These are phyloP conservation scores for Neolentinus lepideus DNA, from an alignment of 1,284 basidiomycete genomes.

Conservation along the genomic window DNA sequence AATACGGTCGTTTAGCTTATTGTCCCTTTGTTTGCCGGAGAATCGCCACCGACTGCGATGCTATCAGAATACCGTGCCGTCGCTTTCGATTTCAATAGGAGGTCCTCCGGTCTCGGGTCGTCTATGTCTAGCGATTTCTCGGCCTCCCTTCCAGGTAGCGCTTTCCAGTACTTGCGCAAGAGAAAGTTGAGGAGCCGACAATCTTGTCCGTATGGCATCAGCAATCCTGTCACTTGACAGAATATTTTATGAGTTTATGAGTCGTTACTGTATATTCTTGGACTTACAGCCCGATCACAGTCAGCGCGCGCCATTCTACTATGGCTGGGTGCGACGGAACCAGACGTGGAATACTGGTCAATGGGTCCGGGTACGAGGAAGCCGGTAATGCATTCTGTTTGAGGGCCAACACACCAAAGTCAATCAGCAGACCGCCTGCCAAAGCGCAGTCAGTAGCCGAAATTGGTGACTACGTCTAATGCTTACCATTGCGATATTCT, in stretches of 20 bases:
- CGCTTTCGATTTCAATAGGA: slow-evolving; percentile 82
- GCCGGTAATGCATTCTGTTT: slow-evolving; percentile 39
- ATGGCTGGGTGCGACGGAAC: slow-evolving; percentile 81
- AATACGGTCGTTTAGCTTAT: neutral
- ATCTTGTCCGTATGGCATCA: slow-evolving; percentile 55
- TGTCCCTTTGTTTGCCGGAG: neutral
- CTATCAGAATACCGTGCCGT: slow-evolving; percentile 74
- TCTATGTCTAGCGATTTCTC: slow-evolving; percentile 82
- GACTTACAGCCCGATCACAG: slow-evolving; percentile 78
- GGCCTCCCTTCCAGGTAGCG: slow-evolving; percentile 93
- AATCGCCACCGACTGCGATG: neutral
- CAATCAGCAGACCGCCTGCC: slow-evolving; percentile 80
- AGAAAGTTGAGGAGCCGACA: slow-evolving; percentile 44
- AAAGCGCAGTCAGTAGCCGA: neutral
- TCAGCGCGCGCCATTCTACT: slow-evolving; percentile 94
- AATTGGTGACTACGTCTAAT: neutral
- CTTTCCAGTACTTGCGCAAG: slow-evolving; percentile 89
- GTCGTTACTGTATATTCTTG: neutral
- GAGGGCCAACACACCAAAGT: slow-evolving; percentile 71
- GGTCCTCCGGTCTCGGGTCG: slow-evolving; percentile 74
- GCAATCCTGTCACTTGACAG: slow-evolving; percentile 72
- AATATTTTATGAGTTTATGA: slow-evolving; percentile 1
- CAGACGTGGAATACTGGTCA: slow-evolving; percentile 53
- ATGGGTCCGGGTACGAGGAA: slow-evolving; percentile 33
- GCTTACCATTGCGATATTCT: slow-evolving; percentile 82